A percentile compares a stretch with the other conserved stretches of the same genome.
phyloP scores from a whole-genome alignment of 441 rosid species.

The Raphanus hybrid region DNA sequence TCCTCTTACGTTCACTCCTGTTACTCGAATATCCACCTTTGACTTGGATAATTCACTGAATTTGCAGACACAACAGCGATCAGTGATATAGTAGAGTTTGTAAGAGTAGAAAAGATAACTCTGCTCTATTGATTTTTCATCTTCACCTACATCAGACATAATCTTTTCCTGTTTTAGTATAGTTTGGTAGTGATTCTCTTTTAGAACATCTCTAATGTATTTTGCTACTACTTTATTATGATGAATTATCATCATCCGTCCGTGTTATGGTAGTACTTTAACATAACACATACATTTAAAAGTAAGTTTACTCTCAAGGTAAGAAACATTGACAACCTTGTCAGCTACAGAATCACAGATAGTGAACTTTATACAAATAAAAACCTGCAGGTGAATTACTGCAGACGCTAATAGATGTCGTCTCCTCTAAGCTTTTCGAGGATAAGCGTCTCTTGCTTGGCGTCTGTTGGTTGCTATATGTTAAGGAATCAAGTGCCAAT shows the following conservation, averaged over 20 bases:
- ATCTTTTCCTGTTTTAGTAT: no score
- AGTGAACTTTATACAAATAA: not conserved
- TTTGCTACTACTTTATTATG: no score
- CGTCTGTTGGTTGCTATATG: constrained; percentile 53
- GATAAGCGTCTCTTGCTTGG: constrained; percentile 78
- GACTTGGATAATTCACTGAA: not conserved
- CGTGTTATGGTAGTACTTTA: no score
- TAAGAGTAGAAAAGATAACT: no score
- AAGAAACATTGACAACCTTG: not conserved
- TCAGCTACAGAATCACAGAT: not conserved
- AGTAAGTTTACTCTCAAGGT: not conserved
- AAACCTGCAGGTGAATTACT: not conserved
- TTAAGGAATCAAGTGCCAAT: constrained; percentile 42
- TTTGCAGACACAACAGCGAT: no score
- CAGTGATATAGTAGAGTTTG: no score
- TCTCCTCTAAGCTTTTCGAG: constrained; percentile 72
- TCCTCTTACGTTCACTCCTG: constrained; percentile 12
- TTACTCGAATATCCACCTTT: not conserved
- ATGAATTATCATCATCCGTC: no score
- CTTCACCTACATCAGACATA: no score
- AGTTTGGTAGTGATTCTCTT: no score
- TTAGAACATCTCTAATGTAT: no score
- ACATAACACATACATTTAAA: not conserved
- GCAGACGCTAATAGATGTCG: constrained; percentile 35
- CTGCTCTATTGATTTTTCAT: no score